Evolutionary conservation across 1,284 basidiomycete genomes (phyloP).

Genomic region (Leccinum huronense): DNA sequence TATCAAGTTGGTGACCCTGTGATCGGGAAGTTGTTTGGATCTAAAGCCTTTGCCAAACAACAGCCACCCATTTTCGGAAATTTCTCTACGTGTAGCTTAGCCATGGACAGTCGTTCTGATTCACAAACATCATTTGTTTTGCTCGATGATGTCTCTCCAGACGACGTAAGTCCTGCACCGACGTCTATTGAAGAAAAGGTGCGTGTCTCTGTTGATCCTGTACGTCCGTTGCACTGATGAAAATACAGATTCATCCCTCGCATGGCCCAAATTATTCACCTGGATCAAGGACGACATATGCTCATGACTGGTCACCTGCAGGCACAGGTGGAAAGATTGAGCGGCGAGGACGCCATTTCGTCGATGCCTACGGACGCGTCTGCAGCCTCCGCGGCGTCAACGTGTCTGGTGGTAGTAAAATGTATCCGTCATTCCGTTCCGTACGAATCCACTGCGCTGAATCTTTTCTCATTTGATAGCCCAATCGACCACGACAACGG

Average conservation of each 20-base stretch:
- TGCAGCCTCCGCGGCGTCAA: slow-evolving; percentile 81
- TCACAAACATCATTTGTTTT: slow-evolving; percentile 34
- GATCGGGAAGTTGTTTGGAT: slow-evolving; percentile 30
- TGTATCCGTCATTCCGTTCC: slow-evolving; percentile 49
- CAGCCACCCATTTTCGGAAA: not conserved
- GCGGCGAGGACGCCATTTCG: slow-evolving; percentile 69
- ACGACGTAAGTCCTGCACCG: not conserved
- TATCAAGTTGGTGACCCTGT: not conserved
- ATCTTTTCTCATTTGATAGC: slow-evolving; percentile 35
- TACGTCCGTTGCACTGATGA: slow-evolving; percentile 6
- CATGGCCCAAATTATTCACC: slow-evolving; percentile 41
- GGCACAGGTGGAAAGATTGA: slow-evolving; percentile 59
- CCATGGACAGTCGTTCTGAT: slow-evolving; percentile 24
- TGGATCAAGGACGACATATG: slow-evolving; percentile 52
- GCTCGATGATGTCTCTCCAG: slow-evolving; percentile 16
- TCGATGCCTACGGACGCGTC: slow-evolving; percentile 75
- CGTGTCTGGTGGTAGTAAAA: slow-evolving; percentile 77
- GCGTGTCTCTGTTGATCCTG: not conserved
- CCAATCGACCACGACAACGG: slow-evolving; percentile 62
- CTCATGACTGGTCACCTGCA: slow-evolving; percentile 68
- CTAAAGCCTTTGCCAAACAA: slow-evolving; percentile 32
- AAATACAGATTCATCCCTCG: slow-evolving; percentile 43
- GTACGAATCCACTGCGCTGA: slow-evolving; percentile 6
- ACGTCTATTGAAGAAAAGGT: slow-evolving; percentile 10
- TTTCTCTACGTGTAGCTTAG: not conserved